These are phyloP conservation scores for Vaccinium darrowii DNA, from an alignment of 148 eudicot species.

Conservation along the genomic window DNA sequence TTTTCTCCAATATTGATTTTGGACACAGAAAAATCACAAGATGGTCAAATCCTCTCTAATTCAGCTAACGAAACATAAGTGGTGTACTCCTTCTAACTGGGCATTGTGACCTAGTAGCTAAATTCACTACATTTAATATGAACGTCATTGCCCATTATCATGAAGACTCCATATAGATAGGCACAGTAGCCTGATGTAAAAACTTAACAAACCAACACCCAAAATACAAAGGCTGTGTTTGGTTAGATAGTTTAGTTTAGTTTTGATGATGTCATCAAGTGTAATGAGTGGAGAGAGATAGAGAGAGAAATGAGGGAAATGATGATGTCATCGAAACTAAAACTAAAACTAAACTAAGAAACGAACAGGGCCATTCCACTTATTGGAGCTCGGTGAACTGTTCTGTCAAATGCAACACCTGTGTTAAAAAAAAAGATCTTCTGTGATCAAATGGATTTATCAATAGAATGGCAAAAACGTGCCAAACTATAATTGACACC, in stretches of 20 bases:
- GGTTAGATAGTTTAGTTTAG: no score
- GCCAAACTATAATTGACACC: neutral
- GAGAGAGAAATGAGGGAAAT: no score
- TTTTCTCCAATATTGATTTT: neutral
- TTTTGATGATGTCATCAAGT: no score
- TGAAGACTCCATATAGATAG: neutral
- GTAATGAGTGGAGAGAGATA: no score
- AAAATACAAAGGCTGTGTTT: neutral
- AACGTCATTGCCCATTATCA: neutral
- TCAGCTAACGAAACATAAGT: slow-evolving; percentile 28
- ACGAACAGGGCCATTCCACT: neutral
- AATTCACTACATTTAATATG: neutral
- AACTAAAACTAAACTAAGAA: no score
- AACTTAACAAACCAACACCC: neutral
- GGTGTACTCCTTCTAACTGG: slow-evolving; percentile 29
- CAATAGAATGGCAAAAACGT: neutral
- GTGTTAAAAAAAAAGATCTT: neutral
- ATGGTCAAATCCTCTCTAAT: neutral
- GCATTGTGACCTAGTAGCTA: neutral
- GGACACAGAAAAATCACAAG: neutral
- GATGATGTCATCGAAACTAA: no score
- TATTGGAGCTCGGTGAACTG: neutral
- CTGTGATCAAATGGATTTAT: neutral
- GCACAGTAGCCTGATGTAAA: neutral
- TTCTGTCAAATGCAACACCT: neutral